Conservation (phyloP, 768 basidiomycete species). For the Amanita jacksonii region DNA sequence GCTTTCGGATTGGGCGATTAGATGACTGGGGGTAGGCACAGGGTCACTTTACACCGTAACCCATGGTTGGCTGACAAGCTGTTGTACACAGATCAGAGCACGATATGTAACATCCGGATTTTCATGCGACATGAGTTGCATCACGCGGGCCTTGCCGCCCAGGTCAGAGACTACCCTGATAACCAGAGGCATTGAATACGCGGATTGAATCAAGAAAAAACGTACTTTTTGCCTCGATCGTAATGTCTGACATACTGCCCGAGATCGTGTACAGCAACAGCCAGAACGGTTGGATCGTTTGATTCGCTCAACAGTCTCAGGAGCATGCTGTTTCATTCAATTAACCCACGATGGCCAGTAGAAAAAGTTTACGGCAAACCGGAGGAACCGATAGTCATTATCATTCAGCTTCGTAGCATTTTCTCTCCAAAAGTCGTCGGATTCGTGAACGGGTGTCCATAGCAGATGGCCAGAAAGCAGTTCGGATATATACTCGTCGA, state of each 20-base stretch:
- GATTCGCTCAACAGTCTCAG: constrained; percentile 70
- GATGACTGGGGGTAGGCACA: too few species aligned
- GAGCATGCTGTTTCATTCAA: neutral
- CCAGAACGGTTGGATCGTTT: constrained; percentile 68
- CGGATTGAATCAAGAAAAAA: constrained; percentile 1
- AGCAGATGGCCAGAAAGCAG: constrained; percentile 82
- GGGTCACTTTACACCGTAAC: constrained; percentile 24
- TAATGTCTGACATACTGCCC: constrained; percentile 91
- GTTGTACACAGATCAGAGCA: constrained; percentile 83
- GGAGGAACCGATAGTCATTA: constrained; percentile 73
- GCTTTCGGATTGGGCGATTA: too few species aligned
- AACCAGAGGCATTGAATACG: neutral
- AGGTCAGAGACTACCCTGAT: constrained; percentile 70
- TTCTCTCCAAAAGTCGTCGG: constrained; percentile 97
- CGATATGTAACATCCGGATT: constrained; percentile 89
- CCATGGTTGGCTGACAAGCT: constrained; percentile 89
- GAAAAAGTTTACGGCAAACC: constrained; percentile 35
- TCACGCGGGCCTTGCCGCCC: constrained; percentile 77
- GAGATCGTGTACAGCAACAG: constrained; percentile 88
- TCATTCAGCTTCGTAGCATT: constrained; percentile 85
- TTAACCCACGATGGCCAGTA: neutral
- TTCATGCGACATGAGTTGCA: constrained; percentile 88
- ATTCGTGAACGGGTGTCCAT: constrained; percentile 95
- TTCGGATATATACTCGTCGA: constrained; percentile 93
- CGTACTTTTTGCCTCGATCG: constrained; percentile 88